Percentiles rank a stretch among this genome's conserved stretches.
These are phyloP conservation scores for Strobilomyces echinocephalus DNA, from an alignment of 768 basidiomycete species.

Conservation along the genomic window DNA sequence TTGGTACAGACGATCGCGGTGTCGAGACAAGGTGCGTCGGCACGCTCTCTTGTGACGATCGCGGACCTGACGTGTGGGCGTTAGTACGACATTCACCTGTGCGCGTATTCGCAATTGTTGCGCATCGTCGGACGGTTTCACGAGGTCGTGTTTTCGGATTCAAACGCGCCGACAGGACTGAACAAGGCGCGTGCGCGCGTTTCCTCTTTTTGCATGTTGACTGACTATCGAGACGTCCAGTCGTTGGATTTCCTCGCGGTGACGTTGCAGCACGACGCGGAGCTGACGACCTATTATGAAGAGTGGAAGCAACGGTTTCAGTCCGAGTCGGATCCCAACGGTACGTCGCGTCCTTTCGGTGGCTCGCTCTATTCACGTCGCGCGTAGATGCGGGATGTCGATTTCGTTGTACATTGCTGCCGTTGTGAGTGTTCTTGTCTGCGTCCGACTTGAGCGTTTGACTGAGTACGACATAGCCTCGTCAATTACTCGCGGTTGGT, in stretches of 20 bases:
- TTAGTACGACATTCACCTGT: slow-evolving; percentile 73
- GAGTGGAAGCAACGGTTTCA: slow-evolving; percentile 62
- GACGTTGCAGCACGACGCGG: slow-evolving; percentile 55
- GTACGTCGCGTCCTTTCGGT: slow-evolving; percentile 29
- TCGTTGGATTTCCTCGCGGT: slow-evolving; percentile 63
- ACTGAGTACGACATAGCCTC: slow-evolving; percentile 41
- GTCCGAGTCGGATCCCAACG: slow-evolving; percentile 54
- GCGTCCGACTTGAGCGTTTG: background rate
- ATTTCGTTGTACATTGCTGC: slow-evolving; percentile 63
- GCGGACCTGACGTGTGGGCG: too few species aligned
- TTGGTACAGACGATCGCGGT: slow-evolving; percentile 70
- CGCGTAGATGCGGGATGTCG: slow-evolving; percentile 49
- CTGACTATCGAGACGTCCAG: slow-evolving; percentile 29
- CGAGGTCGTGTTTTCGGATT: slow-evolving; percentile 72
- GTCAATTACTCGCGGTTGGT: slow-evolving; percentile 75
- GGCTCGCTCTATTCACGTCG: background rate
- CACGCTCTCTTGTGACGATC: too few species aligned
- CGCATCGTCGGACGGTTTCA: slow-evolving; percentile 72
- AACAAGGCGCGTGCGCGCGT: slow-evolving; percentile 49
- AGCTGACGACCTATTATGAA: slow-evolving; percentile 54
- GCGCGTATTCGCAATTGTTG: slow-evolving; percentile 64
- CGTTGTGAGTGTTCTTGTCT: slow-evolving; percentile 47
- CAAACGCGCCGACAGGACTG: slow-evolving; percentile 58
- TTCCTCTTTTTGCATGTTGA: background rate
- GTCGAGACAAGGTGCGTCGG: slow-evolving; percentile 46